Percentiles rank a stretch among this genome's conserved stretches.
Conservation (phyloP, 306 rosid genomes). For the Corylus avellana region DNA sequence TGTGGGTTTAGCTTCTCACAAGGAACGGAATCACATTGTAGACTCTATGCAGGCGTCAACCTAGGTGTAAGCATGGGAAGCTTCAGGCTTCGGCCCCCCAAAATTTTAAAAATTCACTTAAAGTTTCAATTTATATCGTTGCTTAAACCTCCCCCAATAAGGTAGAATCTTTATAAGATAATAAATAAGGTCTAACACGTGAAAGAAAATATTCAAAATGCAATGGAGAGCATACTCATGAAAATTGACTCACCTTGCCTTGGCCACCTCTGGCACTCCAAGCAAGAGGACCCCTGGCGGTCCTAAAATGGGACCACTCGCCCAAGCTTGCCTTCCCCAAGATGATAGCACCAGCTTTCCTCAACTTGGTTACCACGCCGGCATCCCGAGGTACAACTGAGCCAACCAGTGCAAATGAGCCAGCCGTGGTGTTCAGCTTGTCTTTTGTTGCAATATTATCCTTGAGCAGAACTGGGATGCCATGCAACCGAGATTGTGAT, state of each 20-base stretch:
- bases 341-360: conserved; percentile 68
- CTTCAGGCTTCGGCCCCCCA: no score
- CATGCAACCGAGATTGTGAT: conserved; percentile 44
- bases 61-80: no score
- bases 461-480: conserved; percentile 64
- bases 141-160: no score
- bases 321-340: conserved; percentile 63
- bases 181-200: no score
- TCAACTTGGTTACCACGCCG: conserved; percentile 55
- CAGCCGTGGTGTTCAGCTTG: conserved; percentile 63
- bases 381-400: conserved; percentile 68
- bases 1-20: no score
- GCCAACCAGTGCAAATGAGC: conserved; percentile 62
- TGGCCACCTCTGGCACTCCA: conserved; percentile 63
- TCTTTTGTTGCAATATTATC: conserved; percentile 73
- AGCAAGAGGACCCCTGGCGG: conserved; percentile 30
- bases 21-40: no score
- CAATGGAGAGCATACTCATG: no score
- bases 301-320: conserved; percentile 57
- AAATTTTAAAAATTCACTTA: no score
- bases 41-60: no score
- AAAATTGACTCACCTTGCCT: conserved; percentile 47
- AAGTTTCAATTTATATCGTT: no score
- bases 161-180: no score
- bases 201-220: no score